These are phyloP conservation scores for Adansonia madagascariensis DNA, from an alignment of 441 rosid genomes.

Conservation along the genomic window DNA sequence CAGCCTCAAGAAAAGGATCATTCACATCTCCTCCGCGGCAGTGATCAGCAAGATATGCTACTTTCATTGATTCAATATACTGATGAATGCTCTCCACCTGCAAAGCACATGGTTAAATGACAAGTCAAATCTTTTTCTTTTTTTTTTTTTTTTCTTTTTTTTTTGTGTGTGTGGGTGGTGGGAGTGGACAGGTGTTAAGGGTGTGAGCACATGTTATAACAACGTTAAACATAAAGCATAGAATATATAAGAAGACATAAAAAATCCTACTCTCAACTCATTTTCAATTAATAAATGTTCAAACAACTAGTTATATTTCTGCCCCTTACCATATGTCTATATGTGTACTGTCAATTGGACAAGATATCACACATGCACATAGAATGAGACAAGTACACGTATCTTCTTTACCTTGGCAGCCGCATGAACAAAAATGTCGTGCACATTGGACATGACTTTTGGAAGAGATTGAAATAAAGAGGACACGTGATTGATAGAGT, in stretches of 20 bases:
- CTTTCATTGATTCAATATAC: conserved; percentile 85
- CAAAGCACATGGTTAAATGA: conserved; percentile 18
- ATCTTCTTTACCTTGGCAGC: conserved; percentile 83
- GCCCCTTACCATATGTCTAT: not conserved
- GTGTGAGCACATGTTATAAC: conserved; percentile 1
- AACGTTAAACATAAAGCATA: conserved; percentile 11
- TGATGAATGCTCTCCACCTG: conserved; percentile 97
- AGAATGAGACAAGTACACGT: conserved; percentile 15
- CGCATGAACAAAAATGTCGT: conserved; percentile 91
- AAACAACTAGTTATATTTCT: conserved; percentile 4
- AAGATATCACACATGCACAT: not conserved
- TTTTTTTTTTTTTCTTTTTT: not conserved
- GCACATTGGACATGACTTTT: conserved; percentile 86
- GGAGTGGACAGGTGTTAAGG: not conserved
- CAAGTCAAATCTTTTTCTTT: conserved; percentile 15
- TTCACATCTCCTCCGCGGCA: conserved; percentile 79
- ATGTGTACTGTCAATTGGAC: conserved; percentile 1
- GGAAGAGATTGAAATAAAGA: conserved; percentile 88
- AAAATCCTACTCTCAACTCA: conserved; percentile 21
- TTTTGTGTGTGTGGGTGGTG: not conserved
- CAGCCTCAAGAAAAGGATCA: conserved; percentile 97
- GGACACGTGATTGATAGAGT: conserved; percentile 50
- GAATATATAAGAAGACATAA: not conserved
- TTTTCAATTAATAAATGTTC: conserved; percentile 4
- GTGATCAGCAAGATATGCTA: conserved; percentile 90